Conservation (phyloP, 257 asterid species). For the Voacanga thouarsii region DNA sequence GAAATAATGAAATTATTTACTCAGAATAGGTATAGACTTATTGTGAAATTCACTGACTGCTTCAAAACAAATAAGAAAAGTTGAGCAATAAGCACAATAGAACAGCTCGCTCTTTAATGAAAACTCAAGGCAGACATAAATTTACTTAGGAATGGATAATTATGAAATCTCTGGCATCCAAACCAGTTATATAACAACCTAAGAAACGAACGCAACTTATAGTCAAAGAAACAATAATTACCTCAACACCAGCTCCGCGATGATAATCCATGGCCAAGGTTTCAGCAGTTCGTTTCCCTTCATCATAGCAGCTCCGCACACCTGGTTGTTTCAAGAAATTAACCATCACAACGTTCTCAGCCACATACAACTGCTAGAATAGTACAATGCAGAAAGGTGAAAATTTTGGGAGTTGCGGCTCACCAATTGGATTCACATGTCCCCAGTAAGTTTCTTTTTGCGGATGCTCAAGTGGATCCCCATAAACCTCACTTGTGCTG, state of each 20-base stretch:
- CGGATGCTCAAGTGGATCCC: conserved; percentile 33
- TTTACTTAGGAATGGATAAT: background rate
- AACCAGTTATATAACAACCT: background rate
- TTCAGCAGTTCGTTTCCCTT: conserved; percentile 32
- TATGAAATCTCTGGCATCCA: background rate
- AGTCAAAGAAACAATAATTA: background rate
- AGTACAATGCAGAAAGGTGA: background rate
- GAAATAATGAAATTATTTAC: background rate
- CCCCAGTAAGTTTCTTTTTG: conserved; percentile 34
- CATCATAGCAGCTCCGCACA: conserved; percentile 30
- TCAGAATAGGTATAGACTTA: background rate
- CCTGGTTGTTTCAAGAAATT: conserved; percentile 15
- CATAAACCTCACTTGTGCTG: conserved; percentile 31
- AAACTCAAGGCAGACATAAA: background rate
- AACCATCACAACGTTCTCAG: background rate
- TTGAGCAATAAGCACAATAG: background rate
- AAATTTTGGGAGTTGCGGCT: background rate
- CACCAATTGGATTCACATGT: conserved; percentile 33
- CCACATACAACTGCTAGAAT: background rate
- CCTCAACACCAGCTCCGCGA: conserved; percentile 31
- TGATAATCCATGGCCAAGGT: conserved; percentile 34
- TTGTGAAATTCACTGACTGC: background rate
- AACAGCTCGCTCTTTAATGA: background rate
- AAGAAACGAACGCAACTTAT: background rate
- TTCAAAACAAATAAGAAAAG: background rate